Percentiles rank a stretch among this genome's conserved stretches.
Conservation (phyloP, 2,329 filamentous ascomycete genomes). For the Dothidotthia symphoricarpi region DNA sequence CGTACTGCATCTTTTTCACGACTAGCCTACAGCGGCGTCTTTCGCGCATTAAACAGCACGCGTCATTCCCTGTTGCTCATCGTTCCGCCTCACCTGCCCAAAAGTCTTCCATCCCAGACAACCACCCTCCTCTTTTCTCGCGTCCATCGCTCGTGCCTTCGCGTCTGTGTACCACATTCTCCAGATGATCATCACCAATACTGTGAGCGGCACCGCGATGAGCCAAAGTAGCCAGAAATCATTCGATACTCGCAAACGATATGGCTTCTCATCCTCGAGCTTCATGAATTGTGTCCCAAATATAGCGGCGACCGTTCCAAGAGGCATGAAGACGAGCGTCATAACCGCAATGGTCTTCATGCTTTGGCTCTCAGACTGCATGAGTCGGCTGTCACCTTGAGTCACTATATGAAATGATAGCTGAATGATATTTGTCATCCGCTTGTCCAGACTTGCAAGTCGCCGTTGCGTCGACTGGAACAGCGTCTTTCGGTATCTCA, state of each 20-base stretch:
- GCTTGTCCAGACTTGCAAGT: constrained; percentile 36
- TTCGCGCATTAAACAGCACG: background rate
- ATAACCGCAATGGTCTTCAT: constrained; percentile 50
- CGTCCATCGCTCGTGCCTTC: constrained; percentile 12
- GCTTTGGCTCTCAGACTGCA: constrained; percentile 42
- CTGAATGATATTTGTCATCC: constrained; percentile 42
- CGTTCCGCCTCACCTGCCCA: background rate
- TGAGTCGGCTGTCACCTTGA: constrained; percentile 38
- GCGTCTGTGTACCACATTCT: constrained; percentile 24
- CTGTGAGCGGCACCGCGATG: constrained; percentile 25
- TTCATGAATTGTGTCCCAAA: constrained; percentile 34
- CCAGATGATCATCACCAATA: constrained; percentile 22
- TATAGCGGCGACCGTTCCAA: constrained; percentile 35
- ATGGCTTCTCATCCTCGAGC: constrained; percentile 17
- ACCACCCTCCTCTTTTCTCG: constrained; percentile 5
- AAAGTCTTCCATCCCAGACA: constrained; percentile 21
- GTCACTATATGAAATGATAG: constrained; percentile 44
- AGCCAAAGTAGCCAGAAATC: constrained; percentile 36
- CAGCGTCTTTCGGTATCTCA: constrained; percentile 33
- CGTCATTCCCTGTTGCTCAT: background rate
- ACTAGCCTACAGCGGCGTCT: no score
- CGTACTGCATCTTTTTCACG: no score
- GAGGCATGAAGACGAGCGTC: constrained; percentile 47
- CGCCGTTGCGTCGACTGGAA: constrained; percentile 39
- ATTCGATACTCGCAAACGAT: constrained; percentile 23